Evolutionary conservation across 306 rosid genomes (phyloP), one percentile per base, ranked within the genome.

Genomic region (Castanea sativa): DNA sequence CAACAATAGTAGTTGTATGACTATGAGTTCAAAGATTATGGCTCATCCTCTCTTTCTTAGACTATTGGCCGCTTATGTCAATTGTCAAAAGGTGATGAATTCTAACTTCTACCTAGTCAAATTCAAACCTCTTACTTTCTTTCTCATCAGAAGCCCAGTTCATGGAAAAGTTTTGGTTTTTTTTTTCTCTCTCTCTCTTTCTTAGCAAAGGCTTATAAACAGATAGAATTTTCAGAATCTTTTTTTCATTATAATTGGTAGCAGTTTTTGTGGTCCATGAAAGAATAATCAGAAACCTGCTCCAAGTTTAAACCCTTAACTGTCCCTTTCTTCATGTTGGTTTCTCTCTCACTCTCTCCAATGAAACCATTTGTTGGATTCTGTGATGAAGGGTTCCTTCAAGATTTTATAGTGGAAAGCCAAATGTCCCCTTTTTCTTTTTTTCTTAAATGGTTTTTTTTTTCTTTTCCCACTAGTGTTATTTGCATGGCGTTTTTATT

Each of bases 21-120:
- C 56, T 30, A 58, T 76, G 71, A 80, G 69, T 70, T 81, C 84
- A 18, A 80, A 88, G 79, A 63, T 84, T 19, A 80, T 88, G 84
- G 75, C 78, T 60, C 90, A 89, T 45, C 84, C 88, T 64, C 81
- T 89, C 43, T 87, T 76, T 70, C 80, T 85, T 68, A 77, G 80
- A 30, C 85, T 86, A 74, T 41, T 86, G 69, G 21, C 65, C 0
- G 71, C 82, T 32, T 81, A 83, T 43, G 45, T 70, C 64, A 85
- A 63, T 76, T 85, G 82, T 32, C 79, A 73, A 10, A 85, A 85
- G 91, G 91, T 88, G 68, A 60, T 73, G n/a, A 59, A 56, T 12
- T 33, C 33, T 1, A 73, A 55, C 76, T 11, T 20, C n/a, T 19
- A 13, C 25, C 11, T 19, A 2, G 16, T 20, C 14, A 12, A 71